Evolutionary conservation across 148 eudicot genomes (phyloP).

Genomic region (Amaranthus palmeri): DNA sequence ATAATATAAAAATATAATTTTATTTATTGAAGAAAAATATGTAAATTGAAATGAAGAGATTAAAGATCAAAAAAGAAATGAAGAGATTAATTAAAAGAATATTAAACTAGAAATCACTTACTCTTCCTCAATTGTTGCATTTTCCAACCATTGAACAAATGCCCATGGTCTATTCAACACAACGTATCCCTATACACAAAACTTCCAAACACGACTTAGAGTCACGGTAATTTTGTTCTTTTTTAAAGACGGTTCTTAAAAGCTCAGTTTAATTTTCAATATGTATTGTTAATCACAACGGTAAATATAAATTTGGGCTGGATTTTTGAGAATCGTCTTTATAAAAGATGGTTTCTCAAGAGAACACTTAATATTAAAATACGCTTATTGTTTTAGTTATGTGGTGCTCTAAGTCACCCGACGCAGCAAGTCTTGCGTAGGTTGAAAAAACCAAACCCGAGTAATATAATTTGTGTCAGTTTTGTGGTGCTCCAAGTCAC

Average conservation of each 20-base stretch:
- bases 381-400: not conserved
- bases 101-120: constrained; percentile 20
- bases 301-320: too few species aligned
- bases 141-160: constrained; percentile 64
- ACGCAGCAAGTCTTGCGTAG: not conserved
- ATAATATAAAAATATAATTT: not conserved
- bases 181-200: constrained; percentile 49
- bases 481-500: not conserved
- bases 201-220: not conserved
- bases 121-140: constrained; percentile 68
- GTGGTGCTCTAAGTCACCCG: not conserved
- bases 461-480: too few species aligned
- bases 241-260: too few species aligned
- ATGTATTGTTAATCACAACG: too few species aligned
- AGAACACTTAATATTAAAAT: too few species aligned
- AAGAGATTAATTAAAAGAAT: not conserved
- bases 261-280: too few species aligned
- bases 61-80: too few species aligned
- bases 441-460: not conserved
- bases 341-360: too few species aligned
- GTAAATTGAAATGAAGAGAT: not conserved
- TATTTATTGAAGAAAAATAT: not conserved
- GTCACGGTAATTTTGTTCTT: not conserved
- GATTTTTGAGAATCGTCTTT: too few species aligned
- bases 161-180: constrained; percentile 78